Base-by-base conservation (phyloP, 1,284 basidiomycete genomes). In the Cutaneotrichosporon dermatis region DNA sequence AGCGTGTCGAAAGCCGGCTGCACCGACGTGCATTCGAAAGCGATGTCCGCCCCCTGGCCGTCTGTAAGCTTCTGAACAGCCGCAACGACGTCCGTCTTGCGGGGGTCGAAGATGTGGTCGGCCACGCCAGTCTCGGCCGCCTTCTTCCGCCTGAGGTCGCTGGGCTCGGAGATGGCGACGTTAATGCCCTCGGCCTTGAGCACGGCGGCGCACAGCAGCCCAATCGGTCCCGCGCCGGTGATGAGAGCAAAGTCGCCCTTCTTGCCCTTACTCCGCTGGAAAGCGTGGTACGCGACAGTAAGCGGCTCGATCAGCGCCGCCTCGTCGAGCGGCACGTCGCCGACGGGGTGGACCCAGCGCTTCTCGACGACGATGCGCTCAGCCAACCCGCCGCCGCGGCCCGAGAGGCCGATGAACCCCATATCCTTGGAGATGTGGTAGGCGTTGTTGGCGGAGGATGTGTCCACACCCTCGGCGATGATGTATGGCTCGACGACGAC, bases 401-500 rank as follows among this genome's bases (percentile, higher is more conserved):
- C 62, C 4, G 51, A 50, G 7, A 64, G 62, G 1, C 62, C 62
- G 57, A 64, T 64, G 45, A 64, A 64, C 34, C 43, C 48, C 62
- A 64, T 64, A 35, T 55, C 55, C 59, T 61, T 59, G 13, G 54
- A 55, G 35, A 64, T 54, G 43, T 64, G 62, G 62, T 64, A 64
- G 3, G 53, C 48, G 52, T 59, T 15, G 59, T 61, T 61, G 5
- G 40, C 43, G 0, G 16, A 15, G 5, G 42, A 41, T 8, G 59
- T 61, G 59, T 64, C 62, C 13, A 61, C 59, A 2, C 37, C 35
- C 1, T 50, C 48, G 43, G 43, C 37, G 41, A 64, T 13, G 33
- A 64, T 64, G 59, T 61, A 64, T 33, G 78, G 73, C 64, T 79
- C 78, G 25, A 79, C 70, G 7, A 76, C 77, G 7, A 79, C 76